phyloP scores from a whole-genome alignment of 2,329 filamentous ascomycete species.

The Nigrograna mackinnonii region DNA sequence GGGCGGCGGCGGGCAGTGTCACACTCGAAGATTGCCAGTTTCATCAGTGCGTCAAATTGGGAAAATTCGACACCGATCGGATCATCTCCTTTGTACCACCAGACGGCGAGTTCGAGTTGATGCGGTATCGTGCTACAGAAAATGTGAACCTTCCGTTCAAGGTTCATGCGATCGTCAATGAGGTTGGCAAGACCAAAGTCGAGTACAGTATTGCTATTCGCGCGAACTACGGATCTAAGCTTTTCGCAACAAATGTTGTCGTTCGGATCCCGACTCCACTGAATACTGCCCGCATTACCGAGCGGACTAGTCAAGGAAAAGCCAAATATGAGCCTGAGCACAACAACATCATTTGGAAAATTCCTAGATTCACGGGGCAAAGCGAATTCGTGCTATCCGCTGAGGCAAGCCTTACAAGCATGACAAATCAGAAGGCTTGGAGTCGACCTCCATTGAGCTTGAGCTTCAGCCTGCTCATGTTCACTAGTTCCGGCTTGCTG shows the following conservation, averaged over 20 bases:
- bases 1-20: constrained; percentile 92
- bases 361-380: constrained; percentile 96
- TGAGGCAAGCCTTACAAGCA: constrained; percentile 89
- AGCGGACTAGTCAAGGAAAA: constrained; percentile 92
- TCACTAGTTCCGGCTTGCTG: constrained; percentile 89
- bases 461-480: constrained; percentile 95
- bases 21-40: constrained; percentile 98
- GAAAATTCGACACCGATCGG: constrained; percentile 93
- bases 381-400: constrained; percentile 94
- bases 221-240: constrained; percentile 93
- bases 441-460: constrained; percentile 88
- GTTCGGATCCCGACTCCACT: constrained; percentile 93
- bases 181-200: constrained; percentile 94
- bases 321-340: constrained; percentile 98
- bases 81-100: constrained; percentile 98
- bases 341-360: constrained; percentile 99
- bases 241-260: constrained; percentile 96
- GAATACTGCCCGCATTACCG: constrained; percentile 92
- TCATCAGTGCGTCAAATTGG: constrained; percentile 97
- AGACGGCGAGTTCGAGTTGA: constrained; percentile 97
- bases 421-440: constrained; percentile 99
- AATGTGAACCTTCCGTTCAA: constrained; percentile 99
- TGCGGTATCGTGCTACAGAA: constrained; percentile 97
- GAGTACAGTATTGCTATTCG: constrained; percentile 98
- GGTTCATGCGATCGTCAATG: constrained; percentile 97